These are phyloP conservation scores for Ganoderma multipileum DNA, from an alignment of 1,284 basidiomycete species.

Conservation along the genomic window DNA sequence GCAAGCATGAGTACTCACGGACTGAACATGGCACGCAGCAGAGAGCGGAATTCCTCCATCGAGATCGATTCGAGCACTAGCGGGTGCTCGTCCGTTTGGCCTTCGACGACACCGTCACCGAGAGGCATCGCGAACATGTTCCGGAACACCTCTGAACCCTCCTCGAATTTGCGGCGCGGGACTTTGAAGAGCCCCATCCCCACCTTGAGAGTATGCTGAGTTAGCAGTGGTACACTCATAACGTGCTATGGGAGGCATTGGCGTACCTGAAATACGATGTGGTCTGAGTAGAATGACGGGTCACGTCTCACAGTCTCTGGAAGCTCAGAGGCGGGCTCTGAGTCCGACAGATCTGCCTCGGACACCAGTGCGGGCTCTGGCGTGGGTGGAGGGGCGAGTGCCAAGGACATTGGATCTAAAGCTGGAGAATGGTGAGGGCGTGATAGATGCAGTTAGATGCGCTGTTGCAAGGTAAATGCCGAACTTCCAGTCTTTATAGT, in stretches of 20 bases:
- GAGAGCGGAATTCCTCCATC: slow-evolving; percentile 18
- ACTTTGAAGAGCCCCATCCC: slow-evolving; percentile 41
- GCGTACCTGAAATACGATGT: slow-evolving; percentile 24
- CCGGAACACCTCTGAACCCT: slow-evolving; percentile 37
- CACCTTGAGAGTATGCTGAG: slow-evolving; percentile 29
- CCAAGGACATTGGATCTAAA: background rate
- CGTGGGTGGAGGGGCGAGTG: background rate
- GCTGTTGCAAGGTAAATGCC: background rate
- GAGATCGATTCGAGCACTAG: slow-evolving; percentile 25
- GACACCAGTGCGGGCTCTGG: background rate
- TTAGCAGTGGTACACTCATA: too few species aligned
- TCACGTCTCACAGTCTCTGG: slow-evolving; percentile 7
- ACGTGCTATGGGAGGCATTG: background rate
- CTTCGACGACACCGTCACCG: slow-evolving; percentile 13
- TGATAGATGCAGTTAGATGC: background rate
- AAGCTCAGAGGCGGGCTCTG: too few species aligned
- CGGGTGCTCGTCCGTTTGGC: slow-evolving; percentile 23
- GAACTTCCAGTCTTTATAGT: background rate
- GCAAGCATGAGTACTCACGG: slow-evolving; percentile 15
- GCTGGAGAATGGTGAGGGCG: background rate
- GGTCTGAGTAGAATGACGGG: slow-evolving; percentile 17
- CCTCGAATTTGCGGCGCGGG: slow-evolving; percentile 36
- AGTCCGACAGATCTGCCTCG: background rate
- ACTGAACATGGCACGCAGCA: slow-evolving; percentile 21
- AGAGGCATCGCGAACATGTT: slow-evolving; percentile 37